Evolutionary conservation across 306 rosid genomes (phyloP), one percentile per base, ranked within the genome.

Genomic region (Macrotyloma uniflorum): DNA sequence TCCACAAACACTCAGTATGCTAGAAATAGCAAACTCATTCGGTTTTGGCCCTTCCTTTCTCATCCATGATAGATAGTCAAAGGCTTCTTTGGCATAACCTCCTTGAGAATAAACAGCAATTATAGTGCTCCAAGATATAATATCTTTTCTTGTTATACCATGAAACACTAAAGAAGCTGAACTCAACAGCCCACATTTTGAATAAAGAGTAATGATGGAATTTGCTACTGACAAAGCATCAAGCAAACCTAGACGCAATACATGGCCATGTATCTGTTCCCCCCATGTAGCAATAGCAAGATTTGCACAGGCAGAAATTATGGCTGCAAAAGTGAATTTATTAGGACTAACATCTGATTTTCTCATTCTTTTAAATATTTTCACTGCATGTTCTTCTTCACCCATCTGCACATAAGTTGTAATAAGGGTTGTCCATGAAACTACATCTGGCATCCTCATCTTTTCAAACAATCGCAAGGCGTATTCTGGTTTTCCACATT

Each of bases 41-140:
- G 97, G 98, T 67, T 80, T 84, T 32, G 80, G 86, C 55, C 89
- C 95, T 62, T 89, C 93, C 70, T 83, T 88, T 86, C 91, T 91
- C 97, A 93, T 93, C 87, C 81, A 71, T 23, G 88, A 89, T 24
- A 93, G 82, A 82, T 85, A 89, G 82, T 87, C 82, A 24, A 91
- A 93, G 59, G 88, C 93, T 77, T 91, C 89, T 76, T 84, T 84
- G 16, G 91, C 95, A 46, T 84, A 83, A 68, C 92, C 91, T 78
- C 67, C 92, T 85, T 90, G 98, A 88, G 91, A 88, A 86, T 89
- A 91, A 26, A 90, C 88, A 8, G 86, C 86, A 83, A 89, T 88
- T 75, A 91, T 84, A 81, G 94, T 91, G 90, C 91, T 93, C 98
- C 97, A 93, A 61, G 98, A 88, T 82, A 93, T 82, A 82, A 93